phyloP scores from a whole-genome alignment of 345 rosid genomes.

The Citrus reticulata region DNA sequence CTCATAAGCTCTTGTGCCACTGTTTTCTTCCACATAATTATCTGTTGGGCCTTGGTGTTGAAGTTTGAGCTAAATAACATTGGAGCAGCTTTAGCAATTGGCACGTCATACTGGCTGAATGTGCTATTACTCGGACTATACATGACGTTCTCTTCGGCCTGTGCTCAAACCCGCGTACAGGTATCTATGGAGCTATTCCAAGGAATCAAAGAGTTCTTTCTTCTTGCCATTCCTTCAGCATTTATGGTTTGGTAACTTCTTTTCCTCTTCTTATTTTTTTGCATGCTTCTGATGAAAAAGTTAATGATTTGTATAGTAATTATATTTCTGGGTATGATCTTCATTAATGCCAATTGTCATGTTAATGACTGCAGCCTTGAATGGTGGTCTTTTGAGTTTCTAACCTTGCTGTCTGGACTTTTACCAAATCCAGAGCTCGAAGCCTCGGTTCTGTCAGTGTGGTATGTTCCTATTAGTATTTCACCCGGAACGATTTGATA shows the following conservation, averaged over 20 bases:
- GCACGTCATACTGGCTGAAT: conserved; percentile 54
- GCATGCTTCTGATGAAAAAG: not conserved
- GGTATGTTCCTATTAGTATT: conserved; percentile 41
- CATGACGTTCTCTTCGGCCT: conserved; percentile 42
- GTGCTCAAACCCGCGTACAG: conserved; percentile 40
- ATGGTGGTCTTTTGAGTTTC: conserved; percentile 95
- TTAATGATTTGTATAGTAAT: too few species aligned
- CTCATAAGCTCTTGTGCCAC: conserved; percentile 42
- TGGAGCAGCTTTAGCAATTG: conserved; percentile 51
- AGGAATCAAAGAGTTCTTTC: conserved; percentile 54
- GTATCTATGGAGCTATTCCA: conserved; percentile 42
- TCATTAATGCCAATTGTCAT: not conserved
- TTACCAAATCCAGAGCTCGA: conserved; percentile 82
- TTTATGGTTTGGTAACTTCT: conserved; percentile 59
- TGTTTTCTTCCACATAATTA: conserved; percentile 39
- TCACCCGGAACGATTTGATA: not conserved
- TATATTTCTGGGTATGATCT: not conserved
- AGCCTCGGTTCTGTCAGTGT: conserved; percentile 78
- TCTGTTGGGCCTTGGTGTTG: conserved; percentile 61
- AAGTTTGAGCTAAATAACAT: conserved; percentile 36
- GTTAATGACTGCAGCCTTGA: conserved; percentile 52
- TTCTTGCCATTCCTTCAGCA: conserved; percentile 68
- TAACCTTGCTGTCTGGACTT: conserved; percentile 68
- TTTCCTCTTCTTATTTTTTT: not conserved
- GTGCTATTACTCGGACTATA: conserved; percentile 44